Base-by-base conservation (phyloP, 2,329 filamentous ascomycete species). In the Talaromyces sp. region DNA sequence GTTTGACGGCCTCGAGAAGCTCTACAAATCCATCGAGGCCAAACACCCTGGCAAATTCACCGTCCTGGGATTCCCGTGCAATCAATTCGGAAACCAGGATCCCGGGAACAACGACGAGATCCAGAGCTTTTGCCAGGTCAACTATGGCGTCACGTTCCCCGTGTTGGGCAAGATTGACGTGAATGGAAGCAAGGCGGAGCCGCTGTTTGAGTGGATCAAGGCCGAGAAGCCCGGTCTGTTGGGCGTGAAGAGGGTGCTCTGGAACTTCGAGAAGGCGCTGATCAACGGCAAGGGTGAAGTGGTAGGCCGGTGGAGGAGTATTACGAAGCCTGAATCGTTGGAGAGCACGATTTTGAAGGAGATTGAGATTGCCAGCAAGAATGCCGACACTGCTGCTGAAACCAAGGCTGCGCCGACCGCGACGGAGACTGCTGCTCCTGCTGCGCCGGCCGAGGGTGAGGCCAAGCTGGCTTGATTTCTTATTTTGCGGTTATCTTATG, bases 181-280 rank as follows among this genome's bases (percentile, higher is more conserved):
- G 73, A 99, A 99, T 76, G 95, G 95, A 71, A 86, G 89, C 70
- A 82, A 86, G 33, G 89, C 92, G 55, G 86, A 87, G 70, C 92
- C 93, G 0, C 78, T 96, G 40, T 98, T 84, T 77, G 84, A 90
- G 74, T 99, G 84, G 84, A 75, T 88, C 77, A 88, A 88, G 81
- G 77, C 77, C 63, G 79, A 84, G 77, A 89, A 92, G 82, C 85
- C 93, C 0, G 93, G 95, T 23, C 72, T 97, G 62, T 80, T 98
- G 80, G 95, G 95, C 21, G 76, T 98, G 73, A 93, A 96, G 88
- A 80, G 88, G 66, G 83, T 99, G 71, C 97, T 98, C 89, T 99
- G 95, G 95, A 99, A 99, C 81, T 99, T 98, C 82, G 95, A 99
- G 79, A 99, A 99, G 86, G 99, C 97, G 80, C 81, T 99, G 67